Base-by-base conservation (phyloP, 495 filamentous ascomycete genomes). In the Aspergillus incahuasiensis region DNA sequence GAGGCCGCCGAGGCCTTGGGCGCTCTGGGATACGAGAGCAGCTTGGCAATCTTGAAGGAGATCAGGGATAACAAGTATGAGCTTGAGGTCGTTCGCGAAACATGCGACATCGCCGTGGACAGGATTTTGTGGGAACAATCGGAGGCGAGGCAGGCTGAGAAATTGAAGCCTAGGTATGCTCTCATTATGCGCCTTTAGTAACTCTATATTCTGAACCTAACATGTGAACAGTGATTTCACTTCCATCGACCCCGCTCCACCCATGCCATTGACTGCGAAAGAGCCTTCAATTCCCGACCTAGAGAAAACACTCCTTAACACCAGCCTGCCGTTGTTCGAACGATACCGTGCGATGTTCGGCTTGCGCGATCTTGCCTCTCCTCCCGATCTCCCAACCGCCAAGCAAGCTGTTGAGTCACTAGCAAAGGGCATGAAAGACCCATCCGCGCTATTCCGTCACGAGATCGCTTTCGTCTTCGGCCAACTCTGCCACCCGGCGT, bases 381-480 rank as follows among this genome's bases (percentile, higher is more conserved):
- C 92, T 3, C 91, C 91, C 5, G 89, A 95, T 64, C 84, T 92
- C 30, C 88, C 91, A 6, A 95, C 90, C 2, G 90, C 92, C 7
- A 79, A 90, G 21, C 86, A 86, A 18, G 92, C 94, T 35, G 79
- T 99, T 52, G 79, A 86, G 45, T 87, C 91, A 6, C 77, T 99
- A 44, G 88, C 92, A n/a, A 85, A 82, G 63, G 95, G 94, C 2
- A 86, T 99, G 63, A 76, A 77, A 7, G 94, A 99, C 67, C 78
- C 83, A 9, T 95, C 90, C 40, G 90, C 91, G 18, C 83, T 99
- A n/a, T 97, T 99, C 78, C 82, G 94, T 55, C 94, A 99, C 71
- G 94, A 99, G 66, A 89, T 97, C 62, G 94, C 95, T 11, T 99
- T 99, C 66, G 92, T 99, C 11, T 99, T 97, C 61, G 94, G 94